Conservation (phyloP, 2,329 filamentous ascomycete species). For the Diaporthe ampelina region DNA sequence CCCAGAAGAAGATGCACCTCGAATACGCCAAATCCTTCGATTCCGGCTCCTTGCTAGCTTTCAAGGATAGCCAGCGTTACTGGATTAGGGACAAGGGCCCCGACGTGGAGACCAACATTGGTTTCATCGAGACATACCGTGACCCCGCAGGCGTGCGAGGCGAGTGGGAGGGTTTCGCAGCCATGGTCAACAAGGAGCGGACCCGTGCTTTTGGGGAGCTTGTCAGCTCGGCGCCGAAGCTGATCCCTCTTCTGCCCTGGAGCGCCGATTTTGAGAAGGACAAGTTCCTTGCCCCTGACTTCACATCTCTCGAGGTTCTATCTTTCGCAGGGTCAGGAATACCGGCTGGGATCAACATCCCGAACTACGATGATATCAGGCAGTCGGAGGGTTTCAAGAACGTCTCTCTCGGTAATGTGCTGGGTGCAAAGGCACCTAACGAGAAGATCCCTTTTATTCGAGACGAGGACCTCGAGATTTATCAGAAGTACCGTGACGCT, state of each 20-base stretch:
- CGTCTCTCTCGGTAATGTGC: constrained; percentile 91
- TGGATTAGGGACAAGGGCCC: constrained; percentile 90
- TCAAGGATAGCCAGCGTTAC: constrained; percentile 83
- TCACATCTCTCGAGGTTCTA: constrained; percentile 92
- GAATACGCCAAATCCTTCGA: constrained; percentile 83
- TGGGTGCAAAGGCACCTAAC: constrained; percentile 91
- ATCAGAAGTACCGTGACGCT: constrained; percentile 84
- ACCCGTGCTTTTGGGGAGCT: constrained; percentile 90
- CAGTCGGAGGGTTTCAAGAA: constrained; percentile 93
- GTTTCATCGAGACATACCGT: constrained; percentile 88
- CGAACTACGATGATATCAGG: constrained; percentile 82
- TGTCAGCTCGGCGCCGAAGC: constrained; percentile 82
- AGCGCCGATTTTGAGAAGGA: constrained; percentile 92
- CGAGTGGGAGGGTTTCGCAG: constrained; percentile 89
- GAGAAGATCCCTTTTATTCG: constrained; percentile 94
- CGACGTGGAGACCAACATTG: constrained; percentile 83
- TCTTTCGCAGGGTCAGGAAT: constrained; percentile 81
- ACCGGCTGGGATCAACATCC: constrained; percentile 77
- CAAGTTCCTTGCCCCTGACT: constrained; percentile 94
- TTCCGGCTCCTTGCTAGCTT: constrained; percentile 80
- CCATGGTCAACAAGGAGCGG: constrained; percentile 89
- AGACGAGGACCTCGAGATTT: constrained; percentile 82
- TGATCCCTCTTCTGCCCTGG: constrained; percentile 95
- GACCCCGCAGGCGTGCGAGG: constrained; percentile 85
- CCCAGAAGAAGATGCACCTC: constrained; percentile 79